Evolutionary conservation across 306 rosid species (phyloP).

Genomic region (Inga leiocalycina): DNA sequence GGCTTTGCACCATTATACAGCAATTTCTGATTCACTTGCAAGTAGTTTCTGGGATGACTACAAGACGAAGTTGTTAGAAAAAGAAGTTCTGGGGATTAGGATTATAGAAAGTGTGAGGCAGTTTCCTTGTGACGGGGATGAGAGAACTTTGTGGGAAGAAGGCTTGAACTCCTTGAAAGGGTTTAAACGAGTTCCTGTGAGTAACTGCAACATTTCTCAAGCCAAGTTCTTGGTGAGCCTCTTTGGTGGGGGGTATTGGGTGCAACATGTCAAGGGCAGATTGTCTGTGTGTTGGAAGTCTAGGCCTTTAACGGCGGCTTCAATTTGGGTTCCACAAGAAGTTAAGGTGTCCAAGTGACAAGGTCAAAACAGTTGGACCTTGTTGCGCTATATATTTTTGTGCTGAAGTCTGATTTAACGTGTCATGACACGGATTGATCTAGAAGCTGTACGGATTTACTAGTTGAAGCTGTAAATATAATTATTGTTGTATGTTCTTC

Average conservation of each 20-base stretch:
- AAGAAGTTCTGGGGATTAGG: conserved; percentile 56
- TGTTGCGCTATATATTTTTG: conserved; percentile 1
- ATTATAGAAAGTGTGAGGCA: conserved; percentile 60
- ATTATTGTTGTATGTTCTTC: neutral
- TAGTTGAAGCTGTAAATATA: neutral
- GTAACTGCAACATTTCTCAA: conserved; percentile 57
- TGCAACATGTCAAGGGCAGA: conserved; percentile 47
- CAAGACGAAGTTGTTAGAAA: conserved; percentile 52
- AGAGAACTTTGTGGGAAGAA: conserved; percentile 46
- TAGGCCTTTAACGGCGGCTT: conserved; percentile 62
- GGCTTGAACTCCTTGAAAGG: conserved; percentile 45
- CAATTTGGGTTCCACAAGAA: conserved; percentile 52
- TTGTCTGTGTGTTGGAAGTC: conserved; percentile 67
- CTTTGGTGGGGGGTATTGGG: conserved; percentile 68
- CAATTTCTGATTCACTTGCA: conserved; percentile 57
- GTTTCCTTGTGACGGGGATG: conserved; percentile 52
- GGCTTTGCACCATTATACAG: conserved; percentile 67
- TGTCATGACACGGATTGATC: conserved; percentile 10
- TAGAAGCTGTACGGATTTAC: conserved; percentile 21
- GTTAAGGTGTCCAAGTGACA: conserved; percentile 2
- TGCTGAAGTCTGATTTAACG: neutral
- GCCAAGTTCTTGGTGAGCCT: conserved; percentile 65
- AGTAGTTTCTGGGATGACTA: conserved; percentile 37
- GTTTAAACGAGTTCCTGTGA: conserved; percentile 50
- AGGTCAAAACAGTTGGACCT: conserved; percentile 32